Percentiles rank a stretch among this genome's conserved stretches.
These are phyloP conservation scores for Trichoderma citrinoviride DNA, from an alignment of 2,329 filamentous ascomycete genomes.

Conservation along the genomic window DNA sequence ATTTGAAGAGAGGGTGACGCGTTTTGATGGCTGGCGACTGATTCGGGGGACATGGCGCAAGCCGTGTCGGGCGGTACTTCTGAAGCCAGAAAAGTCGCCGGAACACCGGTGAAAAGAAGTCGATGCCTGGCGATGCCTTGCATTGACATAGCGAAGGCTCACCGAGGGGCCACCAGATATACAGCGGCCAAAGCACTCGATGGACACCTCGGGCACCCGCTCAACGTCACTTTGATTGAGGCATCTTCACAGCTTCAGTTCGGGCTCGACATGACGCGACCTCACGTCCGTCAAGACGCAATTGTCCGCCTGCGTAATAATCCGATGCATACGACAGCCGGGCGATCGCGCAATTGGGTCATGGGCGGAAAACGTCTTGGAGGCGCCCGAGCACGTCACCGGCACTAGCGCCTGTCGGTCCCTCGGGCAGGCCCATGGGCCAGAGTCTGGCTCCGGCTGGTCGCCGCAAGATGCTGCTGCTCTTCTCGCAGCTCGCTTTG, in stretches of 20 bases:
- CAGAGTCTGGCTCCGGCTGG: slow-evolving; percentile 8
- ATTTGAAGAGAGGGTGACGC: slow-evolving; percentile 9
- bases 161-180: not conserved
- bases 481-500: not conserved
- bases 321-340: slow-evolving; percentile 12
- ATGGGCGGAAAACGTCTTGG: slow-evolving; percentile 20
- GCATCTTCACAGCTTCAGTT: not conserved
- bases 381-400: slow-evolving; percentile 23
- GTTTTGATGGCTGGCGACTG: not conserved
- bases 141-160: not conserved
- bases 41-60: not conserved
- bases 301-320: not conserved
- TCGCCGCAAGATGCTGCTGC: slow-evolving; percentile 1
- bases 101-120: not conserved
- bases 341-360: slow-evolving; percentile 21
- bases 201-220: too few relatives aligned
- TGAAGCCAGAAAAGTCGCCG: not conserved
- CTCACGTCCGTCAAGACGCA: not conserved
- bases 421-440: slow-evolving; percentile 18
- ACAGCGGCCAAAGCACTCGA: not conserved
- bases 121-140: too few relatives aligned
- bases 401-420: slow-evolving; percentile 22
- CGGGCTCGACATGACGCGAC: slow-evolving; percentile 4
- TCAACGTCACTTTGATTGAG: too few relatives aligned
- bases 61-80: not conserved